phyloP scores from a whole-genome alignment of 345 rosid species.

The Chamaenerion angustifolium region DNA sequence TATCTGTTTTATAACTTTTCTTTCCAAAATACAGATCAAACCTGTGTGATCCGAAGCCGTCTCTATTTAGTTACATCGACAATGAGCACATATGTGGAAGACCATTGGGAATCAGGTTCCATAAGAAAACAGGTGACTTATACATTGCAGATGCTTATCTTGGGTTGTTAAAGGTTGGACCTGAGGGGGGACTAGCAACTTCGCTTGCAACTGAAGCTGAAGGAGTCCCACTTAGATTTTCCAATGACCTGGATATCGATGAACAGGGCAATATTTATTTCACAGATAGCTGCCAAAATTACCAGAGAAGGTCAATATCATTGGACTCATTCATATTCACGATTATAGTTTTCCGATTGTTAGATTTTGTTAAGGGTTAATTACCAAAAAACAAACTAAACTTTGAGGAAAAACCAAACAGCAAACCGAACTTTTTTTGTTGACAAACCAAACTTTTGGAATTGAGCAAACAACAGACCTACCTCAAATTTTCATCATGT shows the following conservation, averaged over 20 bases:
- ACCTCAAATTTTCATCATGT: too few relatives aligned
- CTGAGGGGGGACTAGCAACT: slow-evolving; percentile 58
- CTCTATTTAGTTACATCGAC: slow-evolving; percentile 21
- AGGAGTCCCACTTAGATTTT: slow-evolving; percentile 28
- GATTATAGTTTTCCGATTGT: too few relatives aligned
- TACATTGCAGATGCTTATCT: slow-evolving; percentile 74
- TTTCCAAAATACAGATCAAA: slow-evolving; percentile 16
- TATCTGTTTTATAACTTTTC: not conserved
- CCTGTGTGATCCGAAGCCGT: slow-evolving; percentile 27
- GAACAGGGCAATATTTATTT: slow-evolving; percentile 50
- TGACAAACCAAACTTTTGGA: too few relatives aligned
- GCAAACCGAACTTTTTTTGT: too few relatives aligned
- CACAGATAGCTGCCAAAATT: slow-evolving; percentile 53
- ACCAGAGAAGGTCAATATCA: slow-evolving; percentile 44
- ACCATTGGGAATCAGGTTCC: slow-evolving; percentile 61
- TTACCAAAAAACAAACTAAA: too few relatives aligned
- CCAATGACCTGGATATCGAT: slow-evolving; percentile 50
- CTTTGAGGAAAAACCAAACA: too few relatives aligned
- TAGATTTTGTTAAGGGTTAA: too few relatives aligned
- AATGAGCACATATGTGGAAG: slow-evolving; percentile 72
- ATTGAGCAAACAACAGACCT: too few relatives aligned
- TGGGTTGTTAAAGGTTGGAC: slow-evolving; percentile 66
- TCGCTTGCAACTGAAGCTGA: slow-evolving; percentile 27
- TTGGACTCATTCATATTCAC: too few relatives aligned
- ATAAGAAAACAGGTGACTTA: slow-evolving; percentile 37